Percentiles rank a stretch among this genome's conserved stretches.
Evolutionary conservation across 1,139 yeast genomes (phyloP).

Genomic region (Taiozyma sp.): DNA sequence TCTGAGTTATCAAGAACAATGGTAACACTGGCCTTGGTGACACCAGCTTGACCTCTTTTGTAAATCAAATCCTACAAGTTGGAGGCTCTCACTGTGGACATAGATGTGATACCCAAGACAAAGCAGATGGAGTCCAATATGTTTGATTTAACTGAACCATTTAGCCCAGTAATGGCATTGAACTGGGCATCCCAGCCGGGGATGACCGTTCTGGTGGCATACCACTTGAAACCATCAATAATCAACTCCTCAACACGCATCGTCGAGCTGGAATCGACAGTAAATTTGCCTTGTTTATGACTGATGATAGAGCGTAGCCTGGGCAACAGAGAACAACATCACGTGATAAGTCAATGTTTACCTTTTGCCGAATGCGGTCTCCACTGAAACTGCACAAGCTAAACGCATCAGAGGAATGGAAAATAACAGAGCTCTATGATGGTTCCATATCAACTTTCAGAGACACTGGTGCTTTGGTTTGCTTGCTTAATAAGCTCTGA

Average conservation of each 20-base stretch:
- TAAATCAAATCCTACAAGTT: conserved; percentile 91
- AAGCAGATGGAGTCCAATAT: conserved; percentile 96
- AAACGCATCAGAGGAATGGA: background rate
- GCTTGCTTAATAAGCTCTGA: background rate
- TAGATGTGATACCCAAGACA: conserved; percentile 93
- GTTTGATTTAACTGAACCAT: conserved; percentile 96
- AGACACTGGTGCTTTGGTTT: background rate
- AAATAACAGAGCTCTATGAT: background rate
- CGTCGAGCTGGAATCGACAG: background rate
- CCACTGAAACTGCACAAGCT: background rate
- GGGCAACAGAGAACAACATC: background rate
- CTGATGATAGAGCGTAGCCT: no score
- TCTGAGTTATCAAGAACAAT: conserved; percentile 90
- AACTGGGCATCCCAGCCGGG: conserved; percentile 95
- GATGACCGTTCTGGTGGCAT: conserved; percentile 94
- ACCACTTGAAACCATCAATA: conserved; percentile 96
- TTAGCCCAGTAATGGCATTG: conserved; percentile 95
- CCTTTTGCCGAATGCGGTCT: background rate
- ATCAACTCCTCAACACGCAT: conserved; percentile 96
- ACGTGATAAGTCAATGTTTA: background rate
- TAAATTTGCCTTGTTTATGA: background rate
- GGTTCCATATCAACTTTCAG: background rate
- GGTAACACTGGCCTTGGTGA: conserved; percentile 94
- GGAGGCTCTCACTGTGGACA: conserved; percentile 92
- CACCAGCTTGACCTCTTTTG: conserved; percentile 97